Conservation (phyloP, 139 green algal species). For the Chlamydomonas eustigma region DNA sequence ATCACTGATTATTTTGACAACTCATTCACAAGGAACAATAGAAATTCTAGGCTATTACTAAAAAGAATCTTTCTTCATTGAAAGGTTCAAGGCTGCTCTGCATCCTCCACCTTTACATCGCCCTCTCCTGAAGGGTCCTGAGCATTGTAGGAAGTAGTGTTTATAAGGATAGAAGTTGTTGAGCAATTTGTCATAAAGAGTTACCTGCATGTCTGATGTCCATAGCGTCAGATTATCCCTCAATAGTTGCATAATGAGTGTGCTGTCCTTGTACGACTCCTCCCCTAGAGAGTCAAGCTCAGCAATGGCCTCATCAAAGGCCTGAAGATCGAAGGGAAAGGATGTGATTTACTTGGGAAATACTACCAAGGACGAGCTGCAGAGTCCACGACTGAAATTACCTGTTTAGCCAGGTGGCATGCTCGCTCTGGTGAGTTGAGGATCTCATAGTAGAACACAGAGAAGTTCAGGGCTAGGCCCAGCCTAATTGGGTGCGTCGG, state of each 20-base stretch:
- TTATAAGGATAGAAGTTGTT: background rate
- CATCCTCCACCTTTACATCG: slow-evolving; percentile 22
- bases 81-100: slow-evolving; percentile 1
- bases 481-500: slow-evolving; percentile 97
- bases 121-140: slow-evolving; percentile 15
- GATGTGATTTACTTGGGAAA: background rate
- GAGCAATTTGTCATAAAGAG: background rate
- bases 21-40: too few species aligned
- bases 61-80: background rate
- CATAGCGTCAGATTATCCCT: slow-evolving; percentile 98
- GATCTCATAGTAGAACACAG: slow-evolving; percentile 99
- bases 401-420: slow-evolving; percentile 95
- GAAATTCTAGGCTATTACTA: too few species aligned
- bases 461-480: slow-evolving; percentile 98
- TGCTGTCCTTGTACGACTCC: slow-evolving; percentile 99
- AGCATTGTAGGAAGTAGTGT: background rate
- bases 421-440: slow-evolving; percentile 96
- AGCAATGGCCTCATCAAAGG: slow-evolving; percentile 97
- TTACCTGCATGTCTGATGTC: slow-evolving; percentile 95
- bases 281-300: slow-evolving; percentile 97
- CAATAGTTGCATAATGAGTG: slow-evolving; percentile 99
- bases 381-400: slow-evolving; percentile 19
- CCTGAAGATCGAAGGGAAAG: slow-evolving; percentile 51
- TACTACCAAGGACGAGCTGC: background rate
- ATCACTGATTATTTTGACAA: too few species aligned